These are phyloP conservation scores for Metarhizium guizhouense DNA, from an alignment of 2,329 filamentous ascomycete species.

Conservation along the genomic window DNA sequence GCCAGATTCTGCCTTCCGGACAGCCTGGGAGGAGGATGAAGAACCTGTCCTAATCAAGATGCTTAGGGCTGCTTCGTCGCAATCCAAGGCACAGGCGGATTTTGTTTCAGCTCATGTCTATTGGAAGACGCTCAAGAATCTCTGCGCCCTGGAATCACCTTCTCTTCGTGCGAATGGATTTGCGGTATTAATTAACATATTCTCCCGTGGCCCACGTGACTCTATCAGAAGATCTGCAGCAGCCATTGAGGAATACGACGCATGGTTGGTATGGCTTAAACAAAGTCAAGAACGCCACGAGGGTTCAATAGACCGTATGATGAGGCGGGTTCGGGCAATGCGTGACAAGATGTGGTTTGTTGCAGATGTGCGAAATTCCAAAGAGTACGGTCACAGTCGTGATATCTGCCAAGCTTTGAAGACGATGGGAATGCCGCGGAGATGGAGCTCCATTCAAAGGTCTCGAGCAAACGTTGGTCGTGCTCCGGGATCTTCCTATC, in stretches of 20 bases:
- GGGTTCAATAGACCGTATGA: slow-evolving; percentile 63
- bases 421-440: slow-evolving; percentile 69
- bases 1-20: slow-evolving; percentile 1
- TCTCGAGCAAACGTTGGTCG: slow-evolving; percentile 38
- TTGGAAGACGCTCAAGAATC: slow-evolving; percentile 71
- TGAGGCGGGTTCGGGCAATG: slow-evolving; percentile 62
- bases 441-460: slow-evolving; percentile 42
- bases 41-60: slow-evolving; percentile 57
- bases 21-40: slow-evolving; percentile 24
- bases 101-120: slow-evolving; percentile 79
- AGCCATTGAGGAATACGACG: slow-evolving; percentile 69
- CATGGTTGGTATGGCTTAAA: slow-evolving; percentile 76
- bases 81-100: slow-evolving; percentile 70
- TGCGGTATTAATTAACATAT: slow-evolving; percentile 63
- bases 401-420: slow-evolving; percentile 83
- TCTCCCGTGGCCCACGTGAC: slow-evolving; percentile 61
- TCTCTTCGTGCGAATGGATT: slow-evolving; percentile 60
- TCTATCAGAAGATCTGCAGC: slow-evolving; percentile 60
- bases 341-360: slow-evolving; percentile 99
- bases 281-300: slow-evolving; percentile 75
- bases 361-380: slow-evolving; percentile 84
- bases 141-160: slow-evolving; percentile 52
- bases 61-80: slow-evolving; percentile 66
- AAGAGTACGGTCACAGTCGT: slow-evolving; percentile 75
- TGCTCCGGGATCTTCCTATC: slow-evolving; percentile 47